Evolutionary conservation across 2,329 filamentous ascomycete species (phyloP), one percentile per base, ranked within the genome.

Genomic region (Cladosporium halotolerans): DNA sequence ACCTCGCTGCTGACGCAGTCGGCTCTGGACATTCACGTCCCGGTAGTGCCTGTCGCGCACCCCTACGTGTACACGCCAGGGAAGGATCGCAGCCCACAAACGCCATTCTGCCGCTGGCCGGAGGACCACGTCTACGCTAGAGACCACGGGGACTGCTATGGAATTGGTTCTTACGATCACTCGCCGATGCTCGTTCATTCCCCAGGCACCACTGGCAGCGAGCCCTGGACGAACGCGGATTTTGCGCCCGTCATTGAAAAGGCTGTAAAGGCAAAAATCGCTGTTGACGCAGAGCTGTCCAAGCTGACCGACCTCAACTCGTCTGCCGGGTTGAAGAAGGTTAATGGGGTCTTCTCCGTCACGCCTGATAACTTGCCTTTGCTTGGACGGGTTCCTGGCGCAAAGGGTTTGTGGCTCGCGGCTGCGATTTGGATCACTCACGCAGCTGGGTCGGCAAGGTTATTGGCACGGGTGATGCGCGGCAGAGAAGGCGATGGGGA

Each of bases 401-500:
- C 60, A 1, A 16, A 57, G 1, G 66, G 67, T 2, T 44, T 70
- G 18, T 68, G 63, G 52, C 53, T 70, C 14, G 65, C 64, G 5
- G 66, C 65, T 4, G 67, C 66, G 1, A 66, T 70, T 14, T 70
- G 68, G 68, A 62, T 70, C 33, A 69, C 68, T 0, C 65, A 68
- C 56, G 68, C 66, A 28, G 67, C 67, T 41, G 68, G 68, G 1
- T 58, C 60, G 5, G 68, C 66, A 13, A 65, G 60, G 31, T 54
- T 70, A 42, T 18, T 56, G 54, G 40, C 50, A 57, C 40, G 57
- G 11, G 40, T 62, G 54, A 18, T 55, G 3, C 9, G 14, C 19
- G 48, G 48, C 7, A n/a, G 44, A 9, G 16, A 13, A 13, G 11
- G 6, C n/a, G 41, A 44, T 13, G 5, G 16, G n/a, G 41, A 14